Evolutionary conservation across 1,284 basidiomycete species (phyloP).

Genomic region (Sporisorium reilianum): DNA sequence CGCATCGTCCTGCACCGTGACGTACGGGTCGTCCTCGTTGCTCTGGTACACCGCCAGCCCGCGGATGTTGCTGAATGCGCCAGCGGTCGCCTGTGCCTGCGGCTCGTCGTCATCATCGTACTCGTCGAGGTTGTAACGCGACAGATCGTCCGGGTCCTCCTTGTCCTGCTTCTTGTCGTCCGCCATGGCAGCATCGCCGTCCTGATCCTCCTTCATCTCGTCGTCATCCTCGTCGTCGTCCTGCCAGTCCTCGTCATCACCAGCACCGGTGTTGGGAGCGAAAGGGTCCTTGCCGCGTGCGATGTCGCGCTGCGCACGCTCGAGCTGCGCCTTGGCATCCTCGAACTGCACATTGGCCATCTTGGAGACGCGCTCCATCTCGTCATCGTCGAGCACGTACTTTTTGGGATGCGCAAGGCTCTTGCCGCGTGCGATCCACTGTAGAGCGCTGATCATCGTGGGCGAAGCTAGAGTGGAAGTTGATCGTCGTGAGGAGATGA

Average conservation of each 20-base stretch:
- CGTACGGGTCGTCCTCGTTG: constrained; percentile 95
- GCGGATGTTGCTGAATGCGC: constrained; percentile 95
- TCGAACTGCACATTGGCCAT: constrained; percentile 89
- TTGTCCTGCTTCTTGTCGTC: constrained; percentile 29
- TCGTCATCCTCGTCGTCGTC: constrained; percentile 45
- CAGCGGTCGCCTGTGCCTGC: constrained; percentile 72
- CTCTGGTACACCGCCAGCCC: constrained; percentile 90
- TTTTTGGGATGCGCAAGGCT: constrained; percentile 82
- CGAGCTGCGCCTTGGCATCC: constrained; percentile 85
- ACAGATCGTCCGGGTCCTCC: constrained; percentile 80
- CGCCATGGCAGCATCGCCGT: constrained; percentile 72
- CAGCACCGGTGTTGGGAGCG: constrained; percentile 45
- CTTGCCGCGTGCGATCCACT: constrained; percentile 86
- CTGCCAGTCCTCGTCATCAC: constrained; percentile 51
- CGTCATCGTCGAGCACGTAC: constrained; percentile 90
- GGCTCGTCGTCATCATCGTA: constrained; percentile 83
- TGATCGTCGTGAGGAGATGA: neutral
- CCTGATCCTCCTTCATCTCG: constrained; percentile 76
- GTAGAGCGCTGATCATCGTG: constrained; percentile 72
- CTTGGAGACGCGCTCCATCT: constrained; percentile 88
- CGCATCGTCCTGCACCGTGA: constrained; percentile 85
- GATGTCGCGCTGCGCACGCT: constrained; percentile 70
- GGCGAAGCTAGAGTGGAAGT: neutral
- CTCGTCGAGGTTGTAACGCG: constrained; percentile 89
- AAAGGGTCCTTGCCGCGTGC: constrained; percentile 53